These are phyloP conservation scores for Raphanus sativus DNA, from an alignment of 345 rosid genomes.

Conservation along the genomic window DNA sequence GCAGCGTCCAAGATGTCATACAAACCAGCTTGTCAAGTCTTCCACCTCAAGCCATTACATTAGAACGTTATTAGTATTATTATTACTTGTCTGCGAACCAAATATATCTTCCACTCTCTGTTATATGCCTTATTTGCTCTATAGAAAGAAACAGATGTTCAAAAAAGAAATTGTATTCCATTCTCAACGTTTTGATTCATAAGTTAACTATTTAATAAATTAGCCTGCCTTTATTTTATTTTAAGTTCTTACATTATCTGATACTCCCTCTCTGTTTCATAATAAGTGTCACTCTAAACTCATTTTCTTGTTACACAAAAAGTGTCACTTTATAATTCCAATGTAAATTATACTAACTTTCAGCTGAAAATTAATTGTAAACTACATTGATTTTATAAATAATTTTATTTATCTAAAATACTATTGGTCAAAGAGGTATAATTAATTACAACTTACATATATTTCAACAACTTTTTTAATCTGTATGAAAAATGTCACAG, in stretches of 20 bases:
- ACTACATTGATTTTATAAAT: too few species aligned
- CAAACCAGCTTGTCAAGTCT: constrained; percentile 77
- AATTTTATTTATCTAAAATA: too few species aligned
- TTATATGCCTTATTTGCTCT: constrained; percentile 15
- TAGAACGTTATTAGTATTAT: constrained; percentile 1
- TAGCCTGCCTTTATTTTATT: background rate
- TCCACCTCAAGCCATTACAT: constrained; percentile 66
- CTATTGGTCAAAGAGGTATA: too few species aligned
- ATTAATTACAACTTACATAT: too few species aligned
- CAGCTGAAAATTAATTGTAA: too few species aligned
- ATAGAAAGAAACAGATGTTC: constrained; percentile 27
- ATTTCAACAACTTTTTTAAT: too few species aligned
- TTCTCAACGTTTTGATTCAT: constrained; percentile 24
- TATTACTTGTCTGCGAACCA: constrained; percentile 25
- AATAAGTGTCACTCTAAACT: too few species aligned
- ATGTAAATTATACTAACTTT: too few species aligned
- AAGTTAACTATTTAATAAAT: constrained; percentile 23
- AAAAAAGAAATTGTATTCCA: constrained; percentile 16
- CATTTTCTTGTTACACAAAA: too few species aligned
- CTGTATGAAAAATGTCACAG: too few species aligned
- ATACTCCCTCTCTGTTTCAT: too few species aligned
- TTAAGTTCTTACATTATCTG: background rate
- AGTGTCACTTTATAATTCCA: too few species aligned
- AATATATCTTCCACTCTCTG: background rate
- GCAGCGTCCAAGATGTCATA: constrained; percentile 59